Base-by-base conservation (phyloP, 805 yeast species). In the Huiozyma sinensis region DNA sequence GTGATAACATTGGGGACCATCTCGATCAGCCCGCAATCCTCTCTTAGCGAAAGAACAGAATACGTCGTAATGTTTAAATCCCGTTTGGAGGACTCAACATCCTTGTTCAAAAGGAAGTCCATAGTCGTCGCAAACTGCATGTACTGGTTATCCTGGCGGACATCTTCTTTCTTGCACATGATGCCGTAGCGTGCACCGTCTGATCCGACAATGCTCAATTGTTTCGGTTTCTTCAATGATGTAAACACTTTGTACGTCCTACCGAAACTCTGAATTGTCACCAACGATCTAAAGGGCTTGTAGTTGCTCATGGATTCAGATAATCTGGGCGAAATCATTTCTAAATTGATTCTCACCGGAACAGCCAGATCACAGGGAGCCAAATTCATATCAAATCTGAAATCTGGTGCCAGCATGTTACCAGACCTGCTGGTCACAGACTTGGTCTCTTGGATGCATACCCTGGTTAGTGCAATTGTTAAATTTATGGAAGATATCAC, bases 81-180 rank as follows among this genome's bases (percentile, higher is more conserved):
- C 47, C 97, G 68, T 48, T 79, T 78, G 40, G 81, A 74, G 0
- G 97, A 80, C 40, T 82, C 95, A 10, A 73, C 71, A 54, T 83
- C 83, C 13, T 73, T 71, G 17, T 68, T 63, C 44, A 92, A 67
- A 30, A 92, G 59, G 51, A 85, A 75, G 57, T 89, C 89, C 61
- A 92, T 78, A 63, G 88, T 82, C 1, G 86, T 77, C 0, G 97
- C 86, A 53, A 92, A 82, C 53, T 94, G 72, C 83, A 88, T 83
- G 42, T 90, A 76, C 53, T 95, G 83, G 4, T 95, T 92, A 67
- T 94, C 99, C 57, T 94, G 94, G 50, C 97, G 68, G 13, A 94
- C 80, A 65, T 92, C 98, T 63, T 92, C 99, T 49, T 79, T 75
- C 57, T 92, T 92, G 53, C 95, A 81, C 65, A 92, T 71, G 11